phyloP scores from a whole-genome alignment of 768 basidiomycete species.

The Lepiota subincarnata region DNA sequence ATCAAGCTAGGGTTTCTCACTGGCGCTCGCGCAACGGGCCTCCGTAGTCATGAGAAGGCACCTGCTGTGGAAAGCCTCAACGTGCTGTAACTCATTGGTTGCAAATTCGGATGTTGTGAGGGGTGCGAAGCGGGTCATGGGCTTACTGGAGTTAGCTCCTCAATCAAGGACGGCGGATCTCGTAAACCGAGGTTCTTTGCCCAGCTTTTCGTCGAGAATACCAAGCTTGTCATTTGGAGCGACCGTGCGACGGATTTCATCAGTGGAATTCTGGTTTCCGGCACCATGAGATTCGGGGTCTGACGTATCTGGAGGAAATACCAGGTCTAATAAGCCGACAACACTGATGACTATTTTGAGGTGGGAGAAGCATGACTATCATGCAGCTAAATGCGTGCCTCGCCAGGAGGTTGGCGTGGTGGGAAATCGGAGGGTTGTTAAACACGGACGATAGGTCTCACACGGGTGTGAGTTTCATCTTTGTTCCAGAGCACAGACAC shows the following conservation, averaged over 20 bases:
- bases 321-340: conserved; percentile 2
- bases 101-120: background rate
- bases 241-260: background rate
- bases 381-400: background rate
- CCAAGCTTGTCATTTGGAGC: conserved; percentile 2
- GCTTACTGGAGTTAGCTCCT: background rate
- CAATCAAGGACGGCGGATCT: background rate
- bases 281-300: background rate
- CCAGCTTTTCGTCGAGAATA: background rate
- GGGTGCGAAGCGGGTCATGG: background rate
- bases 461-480: conserved; percentile 7
- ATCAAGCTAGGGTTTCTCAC: conserved; percentile 2
- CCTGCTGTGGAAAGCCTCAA: background rate
- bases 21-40: background rate
- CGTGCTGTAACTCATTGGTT: background rate
- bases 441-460: background rate
- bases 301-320: background rate
- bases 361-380: background rate
- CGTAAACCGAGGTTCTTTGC: background rate
- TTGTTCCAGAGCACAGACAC: background rate
- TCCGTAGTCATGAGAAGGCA: background rate
- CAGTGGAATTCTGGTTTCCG: background rate
- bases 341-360: background rate
- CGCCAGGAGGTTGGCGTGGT: background rate
- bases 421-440: background rate